Evolutionary conservation across 164 flowering plant species (phyloP), one percentile per base, ranked within the genome.

Genomic region (Taxillus chinensis): DNA sequence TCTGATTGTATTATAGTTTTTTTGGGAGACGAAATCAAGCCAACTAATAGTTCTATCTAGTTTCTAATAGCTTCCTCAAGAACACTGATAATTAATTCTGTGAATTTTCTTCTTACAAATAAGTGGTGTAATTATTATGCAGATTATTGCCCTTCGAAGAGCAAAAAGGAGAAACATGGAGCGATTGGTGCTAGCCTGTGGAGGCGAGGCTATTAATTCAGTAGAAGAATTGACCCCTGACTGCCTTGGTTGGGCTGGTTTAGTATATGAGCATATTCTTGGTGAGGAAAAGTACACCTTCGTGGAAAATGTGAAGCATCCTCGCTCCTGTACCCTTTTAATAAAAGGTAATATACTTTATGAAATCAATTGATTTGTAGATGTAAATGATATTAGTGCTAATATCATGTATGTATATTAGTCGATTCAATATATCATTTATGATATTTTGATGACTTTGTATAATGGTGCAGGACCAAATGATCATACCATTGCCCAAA

Each of bases 241-340:
- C 53, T 85, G 86, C 72, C 97, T 95, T 80, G 99, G 99, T 50
- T 95, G 99, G 99, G 99, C 99, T 65, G 99, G 99, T 65, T 75
- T 95, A 60, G 99, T 95, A 8, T 82, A 91, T 82, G 99, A 95
- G 80, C 99, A 95, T 68, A 69, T 87, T 57, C 95, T 95, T 70
- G 99, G 97, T 40, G 99, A 95, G 71, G 96, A 87, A 67, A 91
- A 91, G 70, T 95, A 95, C 60, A 95, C 99, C 39, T 95, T 95
- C 70, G 92, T 95, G 43, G 99, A 95, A 68, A 78, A 87, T 72
- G 96, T 91, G 71, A 91, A 86, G 84, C 81, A 95, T 64, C 99
- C 97, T 37, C 68, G 71, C 61, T 95, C 99, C 46, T 95, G 99
- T 58, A 95, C 99, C 38, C 91, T 95, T 59, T 75, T 91, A 38